A percentile compares a stretch with the other conserved stretches of the same genome.
phyloP scores from a whole-genome alignment of 331 rosid genomes.

The Phaseolus coccineus region DNA sequence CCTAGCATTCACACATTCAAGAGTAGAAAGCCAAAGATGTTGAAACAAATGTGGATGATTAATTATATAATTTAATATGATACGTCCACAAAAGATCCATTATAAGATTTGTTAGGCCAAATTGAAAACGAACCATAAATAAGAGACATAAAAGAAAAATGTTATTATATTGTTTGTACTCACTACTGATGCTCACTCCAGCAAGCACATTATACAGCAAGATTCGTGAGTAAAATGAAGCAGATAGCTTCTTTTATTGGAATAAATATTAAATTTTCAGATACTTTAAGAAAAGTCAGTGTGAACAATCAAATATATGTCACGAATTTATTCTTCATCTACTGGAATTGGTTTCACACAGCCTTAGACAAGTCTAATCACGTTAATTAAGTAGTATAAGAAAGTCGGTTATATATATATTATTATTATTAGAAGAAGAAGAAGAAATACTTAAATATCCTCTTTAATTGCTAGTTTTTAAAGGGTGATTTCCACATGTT shows the following conservation, averaged over 20 bases:
- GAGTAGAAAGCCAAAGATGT: not conserved
- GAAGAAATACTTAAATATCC: too few relatives aligned
- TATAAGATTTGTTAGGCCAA: slow-evolving; percentile 7
- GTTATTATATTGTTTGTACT: not conserved
- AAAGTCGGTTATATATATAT: too few relatives aligned
- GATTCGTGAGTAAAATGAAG: not conserved
- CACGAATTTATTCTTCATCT: not conserved
- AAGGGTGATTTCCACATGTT: too few relatives aligned
- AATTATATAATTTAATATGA: not conserved
- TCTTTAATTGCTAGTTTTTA: too few relatives aligned
- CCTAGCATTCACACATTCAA: not conserved
- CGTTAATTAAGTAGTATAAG: too few relatives aligned
- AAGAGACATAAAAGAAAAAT: not conserved
- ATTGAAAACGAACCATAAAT: not conserved
- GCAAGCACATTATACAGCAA: not conserved
- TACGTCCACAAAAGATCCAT: not conserved
- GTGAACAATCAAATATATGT: not conserved
- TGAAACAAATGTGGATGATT: not conserved
- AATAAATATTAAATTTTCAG: not conserved
- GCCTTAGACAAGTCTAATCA: not conserved
- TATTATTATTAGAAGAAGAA: too few relatives aligned
- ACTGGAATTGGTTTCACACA: not conserved
- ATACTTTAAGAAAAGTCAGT: not conserved
- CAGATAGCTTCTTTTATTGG: not conserved
- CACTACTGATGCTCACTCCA: not conserved